Evolutionary conservation across 2,329 filamentous ascomycete species (phyloP).

Genomic region (Seiridium cupressi): DNA sequence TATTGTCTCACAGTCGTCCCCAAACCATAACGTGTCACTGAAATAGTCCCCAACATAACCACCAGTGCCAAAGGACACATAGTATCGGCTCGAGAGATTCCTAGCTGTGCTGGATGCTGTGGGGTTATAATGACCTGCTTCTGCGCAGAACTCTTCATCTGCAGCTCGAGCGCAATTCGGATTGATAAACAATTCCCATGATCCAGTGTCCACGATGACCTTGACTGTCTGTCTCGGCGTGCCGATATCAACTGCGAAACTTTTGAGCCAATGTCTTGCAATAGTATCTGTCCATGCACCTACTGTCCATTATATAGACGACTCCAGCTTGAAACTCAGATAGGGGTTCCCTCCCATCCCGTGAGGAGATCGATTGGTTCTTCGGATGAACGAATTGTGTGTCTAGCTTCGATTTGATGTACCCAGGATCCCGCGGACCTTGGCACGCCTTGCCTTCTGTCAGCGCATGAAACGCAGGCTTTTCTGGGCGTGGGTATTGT

Average conservation of each 20-base stretch:
- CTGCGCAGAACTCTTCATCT: conserved; percentile 26
- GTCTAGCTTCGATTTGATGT: conserved; percentile 21
- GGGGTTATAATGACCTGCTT: conserved; percentile 32
- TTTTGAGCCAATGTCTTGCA: no score
- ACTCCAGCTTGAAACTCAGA: conserved; percentile 26
- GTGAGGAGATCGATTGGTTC: conserved; percentile 8
- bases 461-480: not conserved
- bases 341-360: conserved; percentile 20
- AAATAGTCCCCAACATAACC: conserved; percentile 6
- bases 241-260: conserved; percentile 29
- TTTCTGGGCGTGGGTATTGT: not conserved
- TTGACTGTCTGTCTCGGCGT: conserved; percentile 33
- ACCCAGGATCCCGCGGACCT: conserved; percentile 9
- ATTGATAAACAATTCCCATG: conserved; percentile 35
- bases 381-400: conserved; percentile 15
- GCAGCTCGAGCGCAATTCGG: conserved; percentile 31
- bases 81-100: conserved; percentile 19
- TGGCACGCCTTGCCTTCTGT: not conserved
- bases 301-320: conserved; percentile 31
- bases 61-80: conserved; percentile 8
- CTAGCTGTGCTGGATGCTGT: conserved; percentile 26
- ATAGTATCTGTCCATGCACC: conserved; percentile 7
- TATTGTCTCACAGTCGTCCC: conserved; percentile 1
- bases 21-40: conserved; percentile 7
- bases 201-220: conserved; percentile 36